Evolutionary conservation across 139 green algal species (phyloP), one percentile per base, ranked within the genome.

Genomic region (Coccomyxa sp.): DNA sequence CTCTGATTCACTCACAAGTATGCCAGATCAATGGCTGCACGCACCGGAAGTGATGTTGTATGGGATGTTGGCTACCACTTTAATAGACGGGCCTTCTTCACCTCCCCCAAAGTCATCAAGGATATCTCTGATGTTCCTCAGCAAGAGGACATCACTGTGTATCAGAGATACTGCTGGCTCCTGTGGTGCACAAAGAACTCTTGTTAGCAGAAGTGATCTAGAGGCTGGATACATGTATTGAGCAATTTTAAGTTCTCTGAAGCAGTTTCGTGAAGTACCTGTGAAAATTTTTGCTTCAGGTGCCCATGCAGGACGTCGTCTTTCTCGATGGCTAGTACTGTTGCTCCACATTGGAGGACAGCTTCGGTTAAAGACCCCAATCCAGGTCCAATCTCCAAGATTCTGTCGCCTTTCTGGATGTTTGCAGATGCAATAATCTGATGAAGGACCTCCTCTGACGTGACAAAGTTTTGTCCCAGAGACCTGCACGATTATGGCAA

Each of bases 51-150:
- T 99, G 88, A 99, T 98, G 92, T 99, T 97, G 91, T 98, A 99
- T 0, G 96, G 96, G 82, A 99, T 85, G 88, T 99, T 99, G 66
- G 96, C 92, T 28, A 99, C 94, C 31, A 99, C 93, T 84, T 96
- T 94, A 32, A 77, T 59, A 94, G 80, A 18, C 18, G 63, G 18
- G 63, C 63, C 63, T 51, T 51, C 38, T 51, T 51, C 38, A 51
- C 38, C 38, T 51, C 38, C 38, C 63, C 1, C 18, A 71, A 71
- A 71, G 63, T 21, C 63, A 28, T 25, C 1, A 9, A 71, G 18
- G 1, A 71, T 71, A 25, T 71, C 63, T 71, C 18, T 21, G 18
- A 71, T 21, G 18, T 71, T 21, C 21, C 9, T 71, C 18, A 71
- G 1, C 63, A 28, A 21, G 21, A 71, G 9, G 18, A 71, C 63